Conservation (phyloP, 805 yeast species). For the Kluyveromyces lactis region DNA sequence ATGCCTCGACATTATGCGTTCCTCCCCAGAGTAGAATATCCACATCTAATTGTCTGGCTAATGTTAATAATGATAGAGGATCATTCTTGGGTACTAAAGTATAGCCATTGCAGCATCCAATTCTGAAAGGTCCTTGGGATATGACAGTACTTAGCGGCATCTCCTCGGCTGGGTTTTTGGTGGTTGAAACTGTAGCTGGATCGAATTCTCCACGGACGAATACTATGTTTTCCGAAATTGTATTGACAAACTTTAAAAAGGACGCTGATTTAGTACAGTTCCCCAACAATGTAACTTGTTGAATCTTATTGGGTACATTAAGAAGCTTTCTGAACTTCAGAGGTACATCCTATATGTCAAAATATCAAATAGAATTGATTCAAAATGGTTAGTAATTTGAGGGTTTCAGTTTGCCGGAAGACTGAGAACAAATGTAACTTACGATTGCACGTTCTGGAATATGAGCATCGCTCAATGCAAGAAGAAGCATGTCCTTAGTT, state of each 20-base stretch:
- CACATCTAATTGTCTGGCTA: slow-evolving; percentile 87
- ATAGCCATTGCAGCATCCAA: slow-evolving; percentile 83
- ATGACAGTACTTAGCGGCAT: slow-evolving; percentile 60
- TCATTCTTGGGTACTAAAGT: slow-evolving; percentile 79
- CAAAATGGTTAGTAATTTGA: slow-evolving; percentile 8
- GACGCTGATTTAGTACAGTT: slow-evolving; percentile 64
- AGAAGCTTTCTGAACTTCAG: slow-evolving; percentile 61
- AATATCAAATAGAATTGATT: not conserved
- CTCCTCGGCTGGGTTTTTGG: slow-evolving; percentile 15
- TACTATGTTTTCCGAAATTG: slow-evolving; percentile 63
- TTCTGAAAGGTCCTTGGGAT: slow-evolving; percentile 58
- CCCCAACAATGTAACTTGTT: slow-evolving; percentile 79
- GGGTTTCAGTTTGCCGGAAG: no score
- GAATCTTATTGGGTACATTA: slow-evolving; percentile 69
- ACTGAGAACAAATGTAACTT: slow-evolving; percentile 21
- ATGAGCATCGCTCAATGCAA: slow-evolving; percentile 84
- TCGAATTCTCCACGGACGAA: slow-evolving; percentile 83
- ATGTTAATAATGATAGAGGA: slow-evolving; percentile 70
- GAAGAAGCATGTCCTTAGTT: slow-evolving; percentile 40
- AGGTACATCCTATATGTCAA: slow-evolving; percentile 34
- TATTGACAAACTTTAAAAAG: slow-evolving; percentile 55
- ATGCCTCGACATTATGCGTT: slow-evolving; percentile 87
- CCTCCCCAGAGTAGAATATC: slow-evolving; percentile 92
- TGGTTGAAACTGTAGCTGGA: slow-evolving; percentile 29
- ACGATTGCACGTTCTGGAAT: slow-evolving; percentile 80